phyloP scores from a whole-genome alignment of 768 basidiomycete genomes.

The Russula vinacea region DNA sequence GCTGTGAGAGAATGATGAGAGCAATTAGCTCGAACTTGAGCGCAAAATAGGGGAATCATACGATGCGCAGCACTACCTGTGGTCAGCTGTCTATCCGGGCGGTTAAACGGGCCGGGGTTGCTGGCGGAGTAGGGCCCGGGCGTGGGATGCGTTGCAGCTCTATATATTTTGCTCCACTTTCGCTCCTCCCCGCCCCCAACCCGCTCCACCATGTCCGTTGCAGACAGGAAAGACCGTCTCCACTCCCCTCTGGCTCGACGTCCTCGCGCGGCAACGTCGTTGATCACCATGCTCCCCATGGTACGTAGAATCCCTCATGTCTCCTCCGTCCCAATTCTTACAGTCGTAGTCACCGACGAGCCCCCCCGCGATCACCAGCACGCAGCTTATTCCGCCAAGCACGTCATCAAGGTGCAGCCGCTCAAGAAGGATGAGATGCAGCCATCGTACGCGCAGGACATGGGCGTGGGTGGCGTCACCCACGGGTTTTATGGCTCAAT shows the following conservation, averaged over 20 bases:
- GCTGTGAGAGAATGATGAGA: too few species aligned
- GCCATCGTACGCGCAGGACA: conserved; percentile 90
- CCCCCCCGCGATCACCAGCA: conserved; percentile 2
- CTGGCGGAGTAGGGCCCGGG: neutral
- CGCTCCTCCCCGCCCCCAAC: neutral
- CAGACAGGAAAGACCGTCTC: conserved; percentile 26
- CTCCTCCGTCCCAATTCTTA: conserved; percentile 24
- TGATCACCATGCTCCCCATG: conserved; percentile 29
- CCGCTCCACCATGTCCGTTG: conserved; percentile 2
- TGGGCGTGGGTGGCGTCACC: conserved; percentile 70
- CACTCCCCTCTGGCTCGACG: neutral
- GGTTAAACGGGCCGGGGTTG: neutral
- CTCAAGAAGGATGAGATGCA: conserved; percentile 86
- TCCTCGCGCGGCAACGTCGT: conserved; percentile 29
- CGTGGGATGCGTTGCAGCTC: neutral
- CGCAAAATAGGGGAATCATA: too few species aligned
- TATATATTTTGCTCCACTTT: neutral
- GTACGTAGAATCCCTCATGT: conserved; percentile 17
- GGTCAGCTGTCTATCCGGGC: too few species aligned
- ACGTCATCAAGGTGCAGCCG: conserved; percentile 79
- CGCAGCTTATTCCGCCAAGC: conserved; percentile 24
- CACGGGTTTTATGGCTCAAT: conserved; percentile 86
- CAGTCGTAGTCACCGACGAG: conserved; percentile 62
- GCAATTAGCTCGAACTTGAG: too few species aligned
- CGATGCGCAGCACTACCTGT: too few species aligned